Base-by-base conservation (phyloP, 2,329 filamentous ascomycete species). In the Xylaria sp. region DNA sequence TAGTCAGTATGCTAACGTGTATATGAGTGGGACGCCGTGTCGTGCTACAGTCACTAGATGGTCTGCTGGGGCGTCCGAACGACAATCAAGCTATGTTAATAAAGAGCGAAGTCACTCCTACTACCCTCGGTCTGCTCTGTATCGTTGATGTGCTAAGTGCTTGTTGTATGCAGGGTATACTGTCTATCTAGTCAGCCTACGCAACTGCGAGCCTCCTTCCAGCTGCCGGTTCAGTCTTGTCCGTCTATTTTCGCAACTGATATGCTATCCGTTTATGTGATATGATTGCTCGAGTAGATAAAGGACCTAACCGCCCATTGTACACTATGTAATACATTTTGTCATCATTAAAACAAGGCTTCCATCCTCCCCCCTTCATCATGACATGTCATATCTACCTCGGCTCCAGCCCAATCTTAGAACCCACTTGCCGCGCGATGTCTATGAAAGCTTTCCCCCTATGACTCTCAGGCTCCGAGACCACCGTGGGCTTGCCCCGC, bases 401-500 rank as follows among this genome's bases (percentile, higher is more conserved):
- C 9, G 38, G 40, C 60, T 67, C 73, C 33, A 80, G 59, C 15
- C 77, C 78, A 63, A 87, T 79, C 70, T 81, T 84, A 1, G 67
- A 72, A 14, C 75, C 79, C 31, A 90, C 79, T 25, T 78, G 75
- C 58, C 83, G 79, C 1, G 92, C 92, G 73, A 97, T 88, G 17
- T 82, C 79, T 60, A 89, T 78, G 74, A 97, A 99, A 0, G 88
- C 87, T 56, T 82, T 79, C 0, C 91, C 89, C 69, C 92, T 86
- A 33, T 86, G 83, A 69, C 92, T 93, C 1, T 87, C 83, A 7
- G 94, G 92, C 75, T 96, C 92, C 1, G 92, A 86, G 2, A 97
- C 92, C 0, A 98, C 91, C 0, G 94, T 97, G 3, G 95, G 95
- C 76, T 90, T 92, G 0, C 95, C 95, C 19, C 85, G 82, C 76